These are phyloP conservation scores for Boletus patriciae DNA, from an alignment of 768 basidiomycete genomes.

Conservation along the genomic window DNA sequence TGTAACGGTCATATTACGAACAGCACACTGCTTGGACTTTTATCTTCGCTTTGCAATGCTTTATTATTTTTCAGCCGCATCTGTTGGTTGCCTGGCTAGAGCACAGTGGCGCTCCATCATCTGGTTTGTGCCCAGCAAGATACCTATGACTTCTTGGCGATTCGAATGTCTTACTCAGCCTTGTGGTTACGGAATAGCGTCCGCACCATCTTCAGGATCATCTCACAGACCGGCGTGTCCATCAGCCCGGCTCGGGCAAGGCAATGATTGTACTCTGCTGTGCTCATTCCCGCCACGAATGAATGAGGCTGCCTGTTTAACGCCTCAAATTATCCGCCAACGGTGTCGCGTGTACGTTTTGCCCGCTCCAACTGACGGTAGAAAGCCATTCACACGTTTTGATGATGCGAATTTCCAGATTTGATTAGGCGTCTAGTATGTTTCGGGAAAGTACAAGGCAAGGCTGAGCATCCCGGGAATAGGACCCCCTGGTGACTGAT, in stretches of 20 bases:
- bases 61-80: background rate
- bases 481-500: background rate
- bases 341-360: background rate
- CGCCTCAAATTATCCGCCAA: background rate
- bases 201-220: background rate
- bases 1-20: background rate
- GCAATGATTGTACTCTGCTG: background rate
- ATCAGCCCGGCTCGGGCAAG: background rate
- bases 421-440: background rate
- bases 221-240: background rate
- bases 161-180: background rate
- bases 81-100: background rate
- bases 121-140: background rate
- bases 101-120: background rate
- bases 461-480: background rate
- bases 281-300: background rate
- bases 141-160: background rate
- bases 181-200: background rate
- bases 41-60: background rate
- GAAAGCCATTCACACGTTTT: conserved; percentile 1
- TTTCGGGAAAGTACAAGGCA: background rate
- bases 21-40: background rate
- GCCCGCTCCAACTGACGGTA: background rate
- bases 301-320: background rate
- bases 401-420: background rate